Evolutionary conservation across 805 yeast genomes (phyloP).

Genomic region (Debaryomyces prosopidis): DNA sequence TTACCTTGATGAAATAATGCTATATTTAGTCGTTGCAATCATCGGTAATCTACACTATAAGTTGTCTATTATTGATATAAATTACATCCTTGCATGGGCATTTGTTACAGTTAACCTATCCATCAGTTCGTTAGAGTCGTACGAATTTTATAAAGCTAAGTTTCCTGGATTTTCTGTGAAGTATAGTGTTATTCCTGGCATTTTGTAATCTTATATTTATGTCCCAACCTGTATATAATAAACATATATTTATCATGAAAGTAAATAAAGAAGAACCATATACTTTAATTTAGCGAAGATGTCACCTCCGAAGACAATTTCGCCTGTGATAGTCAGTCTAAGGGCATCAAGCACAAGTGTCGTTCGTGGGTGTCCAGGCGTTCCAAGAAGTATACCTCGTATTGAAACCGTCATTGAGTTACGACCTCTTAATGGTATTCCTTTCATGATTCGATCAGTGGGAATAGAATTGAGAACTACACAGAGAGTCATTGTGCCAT

Average conservation of each 20-base stretch:
- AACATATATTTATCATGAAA: neutral
- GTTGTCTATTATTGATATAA: constrained; percentile 17
- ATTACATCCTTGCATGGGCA: constrained; percentile 21
- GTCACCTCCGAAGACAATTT: constrained; percentile 11
- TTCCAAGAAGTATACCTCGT: constrained; percentile 59
- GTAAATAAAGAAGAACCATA: constrained; percentile 1
- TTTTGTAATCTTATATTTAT: constrained; percentile 18
- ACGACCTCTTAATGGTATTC: constrained; percentile 49
- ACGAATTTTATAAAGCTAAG: constrained; percentile 42
- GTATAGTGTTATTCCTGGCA: constrained; percentile 40
- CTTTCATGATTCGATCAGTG: constrained; percentile 49
- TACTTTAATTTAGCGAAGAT: constrained; percentile 2
- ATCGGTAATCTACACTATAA: constrained; percentile 14
- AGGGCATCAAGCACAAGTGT: constrained; percentile 54
- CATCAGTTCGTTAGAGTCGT: constrained; percentile 56
- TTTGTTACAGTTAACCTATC: constrained; percentile 50
- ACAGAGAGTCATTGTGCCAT: constrained; percentile 47
- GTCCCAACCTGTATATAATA: constrained; percentile 4
- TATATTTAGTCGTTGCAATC: constrained; percentile 45
- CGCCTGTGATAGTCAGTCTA: constrained; percentile 36
- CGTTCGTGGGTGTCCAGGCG: constrained; percentile 69
- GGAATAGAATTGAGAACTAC: constrained; percentile 49
- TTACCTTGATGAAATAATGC: constrained; percentile 62
- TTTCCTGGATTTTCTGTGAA: constrained; percentile 23
- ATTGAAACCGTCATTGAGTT: constrained; percentile 57